Evolutionary conservation across 768 basidiomycete species (phyloP).

Genomic region (Macrolepiota dolichaula): DNA sequence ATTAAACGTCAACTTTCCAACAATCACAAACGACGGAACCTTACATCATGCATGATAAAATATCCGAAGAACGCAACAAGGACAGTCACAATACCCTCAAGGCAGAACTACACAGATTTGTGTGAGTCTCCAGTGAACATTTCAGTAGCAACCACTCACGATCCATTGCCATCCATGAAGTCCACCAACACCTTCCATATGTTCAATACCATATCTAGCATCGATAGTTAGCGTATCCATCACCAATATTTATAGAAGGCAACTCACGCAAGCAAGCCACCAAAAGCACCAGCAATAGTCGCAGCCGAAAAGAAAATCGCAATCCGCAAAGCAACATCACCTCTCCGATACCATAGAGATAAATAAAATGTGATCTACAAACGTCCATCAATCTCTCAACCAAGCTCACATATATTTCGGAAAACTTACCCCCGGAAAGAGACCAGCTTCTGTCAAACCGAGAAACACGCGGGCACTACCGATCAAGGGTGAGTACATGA

Average conservation of each 20-base stretch:
- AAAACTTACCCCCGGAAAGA: slow-evolving; percentile 33
- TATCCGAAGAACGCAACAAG: slow-evolving; percentile 38
- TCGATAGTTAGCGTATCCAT: slow-evolving; percentile 18
- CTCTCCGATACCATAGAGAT: slow-evolving; percentile 58
- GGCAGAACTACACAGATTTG: slow-evolving; percentile 31
- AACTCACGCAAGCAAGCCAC: slow-evolving; percentile 40
- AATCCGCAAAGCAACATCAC: slow-evolving; percentile 54
- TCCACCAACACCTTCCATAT: slow-evolving; percentile 37
- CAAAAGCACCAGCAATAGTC: slow-evolving; percentile 42
- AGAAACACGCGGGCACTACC: slow-evolving; percentile 35
- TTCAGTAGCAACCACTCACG: slow-evolving; percentile 23
- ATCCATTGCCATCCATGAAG: slow-evolving; percentile 50
- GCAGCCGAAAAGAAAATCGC: slow-evolving; percentile 66
- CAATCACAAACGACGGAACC: slow-evolving; percentile 7
- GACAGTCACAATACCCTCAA: slow-evolving; percentile 45
- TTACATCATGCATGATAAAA: slow-evolving; percentile 54
- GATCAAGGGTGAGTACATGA: background rate
- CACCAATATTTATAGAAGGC: background rate
- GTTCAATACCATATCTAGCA: slow-evolving; percentile 38
- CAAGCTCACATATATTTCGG: background rate
- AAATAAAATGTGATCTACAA: slow-evolving; percentile 42
- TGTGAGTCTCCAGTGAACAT: background rate
- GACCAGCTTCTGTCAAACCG: slow-evolving; percentile 35
- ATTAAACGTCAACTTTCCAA: background rate
- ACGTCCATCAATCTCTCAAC: background rate